These are phyloP conservation scores for Gossypium mustelinum DNA, from an alignment of 345 rosid genomes.

Conservation along the genomic window DNA sequence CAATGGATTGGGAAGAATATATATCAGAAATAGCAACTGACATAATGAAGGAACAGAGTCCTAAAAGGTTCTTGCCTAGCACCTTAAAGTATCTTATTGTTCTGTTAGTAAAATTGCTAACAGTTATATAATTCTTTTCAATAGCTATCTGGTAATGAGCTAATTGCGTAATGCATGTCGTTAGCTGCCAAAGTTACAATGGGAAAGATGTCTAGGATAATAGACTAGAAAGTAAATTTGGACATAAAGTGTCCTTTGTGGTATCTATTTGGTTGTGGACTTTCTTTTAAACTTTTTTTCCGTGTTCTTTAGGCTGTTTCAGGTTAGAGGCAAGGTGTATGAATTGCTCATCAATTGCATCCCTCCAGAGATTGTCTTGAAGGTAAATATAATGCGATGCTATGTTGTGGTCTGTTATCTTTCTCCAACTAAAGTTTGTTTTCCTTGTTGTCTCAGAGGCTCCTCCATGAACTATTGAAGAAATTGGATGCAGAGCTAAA, in stretches of 20 bases:
- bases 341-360: constrained; percentile 82
- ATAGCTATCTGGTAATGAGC: neutral
- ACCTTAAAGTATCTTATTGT: neutral
- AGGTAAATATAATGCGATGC: constrained; percentile 39
- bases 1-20: constrained; percentile 98
- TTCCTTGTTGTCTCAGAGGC: constrained; percentile 44
- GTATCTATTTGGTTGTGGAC: neutral
- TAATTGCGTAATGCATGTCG: neutral
- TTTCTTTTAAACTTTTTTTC: constrained; percentile 18
- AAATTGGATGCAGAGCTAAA: constrained; percentile 86
- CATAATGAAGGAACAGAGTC: constrained; percentile 89
- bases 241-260: neutral
- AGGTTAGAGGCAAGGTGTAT: constrained; percentile 86
- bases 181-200: neutral
- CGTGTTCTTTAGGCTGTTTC: constrained; percentile 59
- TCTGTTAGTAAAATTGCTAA: constrained; percentile 10
- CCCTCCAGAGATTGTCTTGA: constrained; percentile 80
- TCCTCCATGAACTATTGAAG: constrained; percentile 74
- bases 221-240: neutral
- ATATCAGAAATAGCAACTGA: constrained; percentile 79
- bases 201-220: neutral
- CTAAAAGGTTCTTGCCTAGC: constrained; percentile 10
- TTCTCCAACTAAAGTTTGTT: constrained; percentile 14
- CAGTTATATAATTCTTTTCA: neutral
- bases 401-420: neutral